Conservation (phyloP, 352 stramenopile species). For the Phytopythium vexans region DNA sequence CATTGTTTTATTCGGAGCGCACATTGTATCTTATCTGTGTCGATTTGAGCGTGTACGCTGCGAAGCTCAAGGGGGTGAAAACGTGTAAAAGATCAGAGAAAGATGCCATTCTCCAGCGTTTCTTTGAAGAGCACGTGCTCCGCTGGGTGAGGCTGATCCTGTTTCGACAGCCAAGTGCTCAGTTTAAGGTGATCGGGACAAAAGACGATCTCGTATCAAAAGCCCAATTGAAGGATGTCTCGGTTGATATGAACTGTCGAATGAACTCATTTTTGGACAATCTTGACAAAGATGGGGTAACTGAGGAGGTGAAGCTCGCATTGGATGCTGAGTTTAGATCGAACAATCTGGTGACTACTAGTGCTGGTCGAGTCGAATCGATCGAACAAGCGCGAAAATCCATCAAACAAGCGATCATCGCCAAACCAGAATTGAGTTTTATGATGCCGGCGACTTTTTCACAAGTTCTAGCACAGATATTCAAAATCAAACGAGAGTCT, state of each 20-base stretch:
- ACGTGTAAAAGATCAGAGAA: neutral
- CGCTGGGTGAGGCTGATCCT: constrained; percentile 10
- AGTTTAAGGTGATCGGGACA: constrained; percentile 16
- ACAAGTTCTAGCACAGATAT: constrained; percentile 6
- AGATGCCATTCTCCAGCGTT: constrained; percentile 2
- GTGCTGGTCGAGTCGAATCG: neutral
- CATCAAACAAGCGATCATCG: neutral
- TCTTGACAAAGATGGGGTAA: neutral
- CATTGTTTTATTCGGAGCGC: constrained; percentile 14
- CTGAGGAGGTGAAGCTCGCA: no score
- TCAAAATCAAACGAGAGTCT: neutral
- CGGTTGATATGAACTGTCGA: neutral
- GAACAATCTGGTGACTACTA: neutral
- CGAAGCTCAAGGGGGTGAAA: neutral
- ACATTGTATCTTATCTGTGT: constrained; percentile 8
- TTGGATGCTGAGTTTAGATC: constrained; percentile 1
- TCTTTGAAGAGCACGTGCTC: constrained; percentile 13
- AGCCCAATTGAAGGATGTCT: neutral
- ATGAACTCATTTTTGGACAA: constrained; percentile 1
- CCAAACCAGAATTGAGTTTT: constrained; percentile 2
- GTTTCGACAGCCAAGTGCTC: constrained; percentile 8
- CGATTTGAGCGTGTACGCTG: constrained; percentile 1
- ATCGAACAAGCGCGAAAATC: no score
- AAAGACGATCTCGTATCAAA: constrained; percentile 6
- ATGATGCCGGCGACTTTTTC: constrained; percentile 1